Evolutionary conservation across 805 yeast genomes (phyloP).

Genomic region (Kodamaea kaohsiungensis): DNA sequence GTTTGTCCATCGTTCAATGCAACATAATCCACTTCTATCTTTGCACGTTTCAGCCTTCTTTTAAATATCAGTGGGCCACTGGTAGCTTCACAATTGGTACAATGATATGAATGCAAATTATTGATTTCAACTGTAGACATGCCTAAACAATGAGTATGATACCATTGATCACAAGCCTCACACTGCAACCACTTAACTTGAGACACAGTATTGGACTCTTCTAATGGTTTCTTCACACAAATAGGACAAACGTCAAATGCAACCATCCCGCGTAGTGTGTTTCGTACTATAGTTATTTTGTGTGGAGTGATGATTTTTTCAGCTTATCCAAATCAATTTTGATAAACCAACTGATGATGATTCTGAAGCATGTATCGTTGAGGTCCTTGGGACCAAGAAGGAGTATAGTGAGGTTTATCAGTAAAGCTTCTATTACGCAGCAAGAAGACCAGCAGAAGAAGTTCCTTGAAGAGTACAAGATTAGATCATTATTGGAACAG

Average conservation of each 20-base stretch:
- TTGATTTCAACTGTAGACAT: slow-evolving; percentile 37
- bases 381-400: background rate
- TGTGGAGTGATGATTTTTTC: background rate
- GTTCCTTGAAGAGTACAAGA: slow-evolving; percentile 55
- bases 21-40: slow-evolving; percentile 67
- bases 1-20: slow-evolving; percentile 76
- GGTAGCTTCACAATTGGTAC: slow-evolving; percentile 44
- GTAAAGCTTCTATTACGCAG: background rate
- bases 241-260: slow-evolving; percentile 7
- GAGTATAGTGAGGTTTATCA: background rate
- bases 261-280: background rate
- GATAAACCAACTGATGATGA: background rate
- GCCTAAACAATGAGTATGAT: slow-evolving; percentile 50
- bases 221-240: slow-evolving; percentile 4
- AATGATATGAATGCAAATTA: slow-evolving; percentile 52
- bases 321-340: background rate
- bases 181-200: slow-evolving; percentile 54
- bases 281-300: background rate
- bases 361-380: background rate
- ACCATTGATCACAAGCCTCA: slow-evolving; percentile 55
- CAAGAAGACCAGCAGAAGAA: slow-evolving; percentile 24
- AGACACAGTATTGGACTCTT: slow-evolving; percentile 2
- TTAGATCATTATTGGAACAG: slow-evolving; percentile 58
- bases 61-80: slow-evolving; percentile 53
- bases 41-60: slow-evolving; percentile 56